These are phyloP conservation scores for Sugiyamaella grinbergsii DNA, from an alignment of 1,139 yeast species.

Conservation along the genomic window DNA sequence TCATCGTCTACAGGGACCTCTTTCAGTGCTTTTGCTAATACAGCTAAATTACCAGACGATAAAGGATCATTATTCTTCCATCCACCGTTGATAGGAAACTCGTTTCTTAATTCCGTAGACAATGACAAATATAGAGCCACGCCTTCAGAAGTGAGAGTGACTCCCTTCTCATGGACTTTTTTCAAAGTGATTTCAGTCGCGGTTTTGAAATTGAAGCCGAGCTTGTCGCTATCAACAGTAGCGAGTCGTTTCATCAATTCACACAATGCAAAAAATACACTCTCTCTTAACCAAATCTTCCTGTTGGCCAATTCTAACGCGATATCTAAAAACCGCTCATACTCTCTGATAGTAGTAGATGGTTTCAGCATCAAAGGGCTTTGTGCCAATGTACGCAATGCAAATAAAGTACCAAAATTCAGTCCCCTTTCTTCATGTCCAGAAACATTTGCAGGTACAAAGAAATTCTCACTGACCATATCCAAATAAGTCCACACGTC, in stretches of 20 bases:
- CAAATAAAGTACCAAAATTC: conserved; percentile 83
- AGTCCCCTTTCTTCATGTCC: conserved; percentile 84
- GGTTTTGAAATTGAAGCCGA: conserved; percentile 32
- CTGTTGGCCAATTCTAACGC: conserved; percentile 60
- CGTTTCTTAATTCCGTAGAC: conserved; percentile 34
- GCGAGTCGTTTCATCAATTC: conserved; percentile 44
- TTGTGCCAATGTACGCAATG: conserved; percentile 72
- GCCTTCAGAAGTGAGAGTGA: conserved; percentile 77
- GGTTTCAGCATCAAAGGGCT: conserved; percentile 51
- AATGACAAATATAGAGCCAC: conserved; percentile 66
- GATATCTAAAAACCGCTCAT: conserved; percentile 46
- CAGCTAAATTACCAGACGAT: conserved; percentile 61
- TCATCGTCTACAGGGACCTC: conserved; percentile 52
- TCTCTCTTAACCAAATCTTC: conserved; percentile 87
- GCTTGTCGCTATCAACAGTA: conserved; percentile 18
- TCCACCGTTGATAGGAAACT: conserved; percentile 40
- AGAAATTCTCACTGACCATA: conserved; percentile 49
- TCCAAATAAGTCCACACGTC: conserved; percentile 50
- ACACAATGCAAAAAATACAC: conserved; percentile 70
- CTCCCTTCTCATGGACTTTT: conserved; percentile 53
- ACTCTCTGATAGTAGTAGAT: conserved; percentile 39
- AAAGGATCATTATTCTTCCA: conserved; percentile 82
- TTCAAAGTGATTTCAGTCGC: conserved; percentile 46
- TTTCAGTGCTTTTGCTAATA: conserved; percentile 65
- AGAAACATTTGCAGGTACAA: conserved; percentile 51